Percentiles rank a stretch among this genome's conserved stretches.
Conservation (phyloP, 129 eudicot genomes). For the Erigeron canadensis region DNA sequence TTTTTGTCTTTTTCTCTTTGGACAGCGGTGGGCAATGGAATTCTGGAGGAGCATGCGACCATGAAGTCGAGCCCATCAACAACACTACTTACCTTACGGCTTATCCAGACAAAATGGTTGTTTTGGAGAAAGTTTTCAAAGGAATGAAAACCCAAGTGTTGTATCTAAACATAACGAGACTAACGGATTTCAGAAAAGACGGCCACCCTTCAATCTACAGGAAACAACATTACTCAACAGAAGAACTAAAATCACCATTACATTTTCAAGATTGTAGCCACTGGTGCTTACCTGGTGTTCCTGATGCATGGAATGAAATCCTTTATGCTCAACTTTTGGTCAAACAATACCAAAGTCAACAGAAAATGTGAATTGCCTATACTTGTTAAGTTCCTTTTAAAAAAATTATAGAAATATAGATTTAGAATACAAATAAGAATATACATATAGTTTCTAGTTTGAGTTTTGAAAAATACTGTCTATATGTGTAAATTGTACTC, state of each 20-base stretch:
- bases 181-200: slow-evolving; percentile 86
- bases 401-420: slow-evolving; percentile 16
- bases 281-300: slow-evolving; percentile 99
- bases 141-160: slow-evolving; percentile 69
- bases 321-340: slow-evolving; percentile 69
- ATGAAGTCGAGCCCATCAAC: slow-evolving; percentile 76
- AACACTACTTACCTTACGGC: slow-evolving; percentile 58
- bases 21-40: slow-evolving; percentile 98
- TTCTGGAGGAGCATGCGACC: slow-evolving; percentile 87
- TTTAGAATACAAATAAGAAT: slow-evolving; percentile 14
- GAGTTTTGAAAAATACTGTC: slow-evolving; percentile 21
- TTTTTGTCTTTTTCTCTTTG: slow-evolving; percentile 12
- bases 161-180: slow-evolving; percentile 66
- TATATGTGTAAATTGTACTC: not conserved
- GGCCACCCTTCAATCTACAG: slow-evolving; percentile 91
- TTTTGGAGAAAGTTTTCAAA: slow-evolving; percentile 59
- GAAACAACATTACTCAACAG: slow-evolving; percentile 44
- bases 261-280: slow-evolving; percentile 88
- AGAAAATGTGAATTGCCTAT: slow-evolving; percentile 35
- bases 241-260: slow-evolving; percentile 44
- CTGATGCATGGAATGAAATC: slow-evolving; percentile 94
- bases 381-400: slow-evolving; percentile 9
- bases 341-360: slow-evolving; percentile 52
- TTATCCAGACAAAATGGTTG: slow-evolving; percentile 75
- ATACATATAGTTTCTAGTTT: slow-evolving; percentile 6